Percentiles rank a stretch among this genome's conserved stretches.
Evolutionary conservation across 345 rosid species (phyloP).

Genomic region (Eucalyptus camaldulensis): DNA sequence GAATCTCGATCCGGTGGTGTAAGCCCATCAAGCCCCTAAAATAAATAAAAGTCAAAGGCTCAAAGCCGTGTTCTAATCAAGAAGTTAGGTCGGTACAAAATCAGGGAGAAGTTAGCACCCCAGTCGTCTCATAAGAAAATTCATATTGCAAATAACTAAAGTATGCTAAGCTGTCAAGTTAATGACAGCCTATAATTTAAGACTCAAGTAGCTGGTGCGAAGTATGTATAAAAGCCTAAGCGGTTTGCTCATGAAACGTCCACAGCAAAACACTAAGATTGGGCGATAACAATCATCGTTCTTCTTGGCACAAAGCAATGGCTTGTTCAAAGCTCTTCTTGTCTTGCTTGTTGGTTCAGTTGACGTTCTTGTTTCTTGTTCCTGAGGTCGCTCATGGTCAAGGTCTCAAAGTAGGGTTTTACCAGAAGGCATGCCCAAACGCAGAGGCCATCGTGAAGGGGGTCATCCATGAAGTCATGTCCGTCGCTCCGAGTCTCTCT

Average conservation of each 20-base stretch:
- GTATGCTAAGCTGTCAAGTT: background rate
- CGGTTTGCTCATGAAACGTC: background rate
- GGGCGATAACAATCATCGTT: background rate
- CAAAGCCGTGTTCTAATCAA: background rate
- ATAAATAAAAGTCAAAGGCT: background rate
- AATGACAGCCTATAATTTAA: background rate
- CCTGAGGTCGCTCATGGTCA: slow-evolving; percentile 1
- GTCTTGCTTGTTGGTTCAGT: slow-evolving; percentile 1
- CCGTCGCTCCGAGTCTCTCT: slow-evolving; percentile 27
- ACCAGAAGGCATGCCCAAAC: slow-evolving; percentile 24
- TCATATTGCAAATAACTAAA: background rate
- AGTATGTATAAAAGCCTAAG: background rate
- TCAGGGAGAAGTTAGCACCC: background rate
- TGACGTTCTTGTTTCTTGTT: slow-evolving; percentile 4
- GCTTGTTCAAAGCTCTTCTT: background rate
- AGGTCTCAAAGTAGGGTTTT: slow-evolving; percentile 45
- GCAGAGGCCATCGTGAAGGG: slow-evolving; percentile 36
- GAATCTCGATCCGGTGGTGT: background rate
- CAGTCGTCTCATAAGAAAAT: background rate
- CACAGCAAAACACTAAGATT: background rate
- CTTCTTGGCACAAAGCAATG: background rate
- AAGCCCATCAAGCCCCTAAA: background rate
- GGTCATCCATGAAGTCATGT: slow-evolving; percentile 8
- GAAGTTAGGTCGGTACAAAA: background rate
- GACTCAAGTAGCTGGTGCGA: background rate